Conservation (phyloP, 352 stramenopile species). For the Pythium guiyangense region DNA sequence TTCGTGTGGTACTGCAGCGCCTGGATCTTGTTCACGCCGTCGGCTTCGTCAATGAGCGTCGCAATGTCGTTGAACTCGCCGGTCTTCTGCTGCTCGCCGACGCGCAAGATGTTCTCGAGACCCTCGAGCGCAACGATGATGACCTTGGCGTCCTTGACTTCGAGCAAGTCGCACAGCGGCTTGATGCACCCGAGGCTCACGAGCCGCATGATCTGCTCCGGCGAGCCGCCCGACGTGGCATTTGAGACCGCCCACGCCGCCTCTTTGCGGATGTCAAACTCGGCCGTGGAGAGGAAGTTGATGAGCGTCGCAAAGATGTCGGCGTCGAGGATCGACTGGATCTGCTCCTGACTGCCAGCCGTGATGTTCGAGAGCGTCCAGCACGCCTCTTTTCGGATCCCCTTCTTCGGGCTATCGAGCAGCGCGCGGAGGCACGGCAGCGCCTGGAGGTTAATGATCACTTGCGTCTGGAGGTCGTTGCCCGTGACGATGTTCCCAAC, state of each 20-base stretch:
- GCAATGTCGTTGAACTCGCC: constrained; percentile 93
- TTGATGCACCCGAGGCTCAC: constrained; percentile 95
- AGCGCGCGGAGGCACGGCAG: constrained; percentile 95
- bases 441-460: constrained; percentile 98
- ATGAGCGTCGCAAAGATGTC: constrained; percentile 98
- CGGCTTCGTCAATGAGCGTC: constrained; percentile 94
- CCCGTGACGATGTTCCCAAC: constrained; percentile 99
- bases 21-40: constrained; percentile 97
- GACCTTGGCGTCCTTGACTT: constrained; percentile 97
- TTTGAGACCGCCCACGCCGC: constrained; percentile 85
- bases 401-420: constrained; percentile 95
- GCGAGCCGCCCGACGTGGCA: constrained; percentile 88
- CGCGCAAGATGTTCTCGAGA: constrained; percentile 98
- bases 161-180: constrained; percentile 96
- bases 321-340: constrained; percentile 96
- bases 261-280: constrained; percentile 94
- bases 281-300: constrained; percentile 92
- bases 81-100: constrained; percentile 69
- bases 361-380: constrained; percentile 99
- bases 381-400: constrained; percentile 98
- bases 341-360: constrained; percentile 98
- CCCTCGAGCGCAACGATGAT: constrained; percentile 98
- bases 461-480: constrained; percentile 98
- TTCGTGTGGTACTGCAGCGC: constrained; percentile 97
- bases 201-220: constrained; percentile 96